phyloP scores from a whole-genome alignment of 495 filamentous ascomycete genomes.

The Podospora bellae-mahoneyi region DNA sequence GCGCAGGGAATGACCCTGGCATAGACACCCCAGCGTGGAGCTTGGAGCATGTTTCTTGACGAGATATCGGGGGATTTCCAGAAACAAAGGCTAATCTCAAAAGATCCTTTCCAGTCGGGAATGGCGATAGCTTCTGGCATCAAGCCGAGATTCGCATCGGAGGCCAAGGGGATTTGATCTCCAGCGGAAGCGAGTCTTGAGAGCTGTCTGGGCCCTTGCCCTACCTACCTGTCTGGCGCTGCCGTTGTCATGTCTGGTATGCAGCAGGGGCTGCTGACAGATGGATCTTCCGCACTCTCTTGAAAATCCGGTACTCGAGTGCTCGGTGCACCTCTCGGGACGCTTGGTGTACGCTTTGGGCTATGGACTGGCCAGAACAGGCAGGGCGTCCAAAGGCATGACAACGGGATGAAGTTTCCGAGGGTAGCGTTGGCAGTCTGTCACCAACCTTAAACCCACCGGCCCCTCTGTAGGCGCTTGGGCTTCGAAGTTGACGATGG shows the following conservation, averaged over 20 bases:
- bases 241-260: constrained; percentile 24
- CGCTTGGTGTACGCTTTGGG: constrained; percentile 23
- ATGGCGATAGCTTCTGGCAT: constrained; percentile 8
- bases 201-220: constrained; percentile 26
- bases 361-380: constrained; percentile 17
- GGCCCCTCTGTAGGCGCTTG: constrained; percentile 12
- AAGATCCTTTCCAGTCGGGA: constrained; percentile 21
- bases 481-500: constrained; percentile 10
- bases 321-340: constrained; percentile 19
- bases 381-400: constrained; percentile 31
- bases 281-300: constrained; percentile 14
- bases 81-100: constrained; percentile 40
- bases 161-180: constrained; percentile 32
- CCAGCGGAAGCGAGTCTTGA: constrained; percentile 27
- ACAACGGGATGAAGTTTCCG: constrained; percentile 32
- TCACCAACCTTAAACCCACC: constrained; percentile 17
- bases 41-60: constrained; percentile 25
- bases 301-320: constrained; percentile 14
- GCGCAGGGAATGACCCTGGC: not conserved
- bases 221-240: constrained; percentile 33
- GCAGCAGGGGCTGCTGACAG: constrained; percentile 26
- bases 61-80: constrained; percentile 30
- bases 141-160: constrained; percentile 20
- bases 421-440: constrained; percentile 15
- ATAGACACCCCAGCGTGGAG: not conserved